A percentile compares a stretch with the other conserved stretches of the same genome.
Conservation (phyloP, 2,329 filamentous ascomycete species). For the Fusarium nodosum region DNA sequence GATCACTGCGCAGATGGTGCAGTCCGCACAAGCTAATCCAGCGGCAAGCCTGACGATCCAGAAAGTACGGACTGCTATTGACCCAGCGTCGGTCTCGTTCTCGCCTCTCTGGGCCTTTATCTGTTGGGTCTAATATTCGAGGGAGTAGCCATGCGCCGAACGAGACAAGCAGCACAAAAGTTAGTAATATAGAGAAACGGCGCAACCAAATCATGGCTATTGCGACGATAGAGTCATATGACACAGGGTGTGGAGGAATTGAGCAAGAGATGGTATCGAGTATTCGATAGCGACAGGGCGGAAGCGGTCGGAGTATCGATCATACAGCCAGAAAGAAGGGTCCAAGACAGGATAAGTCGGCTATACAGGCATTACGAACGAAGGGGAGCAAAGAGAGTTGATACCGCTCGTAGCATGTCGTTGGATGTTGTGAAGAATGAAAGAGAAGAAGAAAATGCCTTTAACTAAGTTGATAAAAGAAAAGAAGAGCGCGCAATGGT, state of each 20-base stretch:
- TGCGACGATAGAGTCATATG: constrained; percentile 12
- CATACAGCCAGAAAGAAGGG: constrained; percentile 12
- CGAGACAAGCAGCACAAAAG: constrained; percentile 60
- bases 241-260: constrained; percentile 13
- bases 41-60: constrained; percentile 81
- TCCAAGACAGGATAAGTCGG: constrained; percentile 44
- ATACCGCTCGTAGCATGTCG: constrained; percentile 50
- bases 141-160: constrained; percentile 66
- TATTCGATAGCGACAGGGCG: constrained; percentile 13
- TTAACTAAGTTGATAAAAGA: constrained; percentile 10
- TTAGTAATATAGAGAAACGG: constrained; percentile 57
- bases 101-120: constrained; percentile 71
- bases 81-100: constrained; percentile 77
- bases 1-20: constrained; percentile 76
- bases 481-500: constrained; percentile 26
- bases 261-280: constrained; percentile 6
- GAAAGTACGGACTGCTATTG: constrained; percentile 77
- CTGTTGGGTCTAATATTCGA: constrained; percentile 72
- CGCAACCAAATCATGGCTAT: constrained; percentile 63
- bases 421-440: constrained; percentile 8
- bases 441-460: constrained; percentile 20
- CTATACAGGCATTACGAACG: constrained; percentile 51
- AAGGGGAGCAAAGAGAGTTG: constrained; percentile 38
- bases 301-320: constrained; percentile 17
- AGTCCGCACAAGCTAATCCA: constrained; percentile 85